phyloP scores from a whole-genome alignment of 179 eudicot genomes.

The Corrigiola litoralis region DNA sequence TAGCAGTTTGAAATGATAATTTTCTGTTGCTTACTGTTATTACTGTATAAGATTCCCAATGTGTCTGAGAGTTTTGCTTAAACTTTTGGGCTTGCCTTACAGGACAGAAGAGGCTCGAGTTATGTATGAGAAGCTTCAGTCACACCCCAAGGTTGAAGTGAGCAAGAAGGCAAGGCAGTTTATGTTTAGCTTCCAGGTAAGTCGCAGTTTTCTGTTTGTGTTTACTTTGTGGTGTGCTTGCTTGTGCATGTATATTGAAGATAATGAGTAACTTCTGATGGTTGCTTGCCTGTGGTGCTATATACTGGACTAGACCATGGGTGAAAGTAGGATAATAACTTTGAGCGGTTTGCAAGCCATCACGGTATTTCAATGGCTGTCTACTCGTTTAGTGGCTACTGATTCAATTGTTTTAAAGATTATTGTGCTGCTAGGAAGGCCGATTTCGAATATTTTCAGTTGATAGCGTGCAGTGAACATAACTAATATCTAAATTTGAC shows the following conservation, averaged over 20 bases:
- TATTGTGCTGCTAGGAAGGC: too few relatives aligned
- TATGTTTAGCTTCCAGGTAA: slow-evolving; percentile 71
- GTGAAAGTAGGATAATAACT: too few relatives aligned
- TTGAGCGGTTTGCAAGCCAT: too few relatives aligned
- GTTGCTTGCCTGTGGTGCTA: neutral
- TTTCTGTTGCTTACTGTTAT: neutral
- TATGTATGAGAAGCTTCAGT: slow-evolving; percentile 85
- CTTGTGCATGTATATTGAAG: neutral
- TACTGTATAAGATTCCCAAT: neutral
- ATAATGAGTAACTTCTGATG: neutral
- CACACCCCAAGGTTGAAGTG: slow-evolving; percentile 68
- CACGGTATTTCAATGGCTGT: too few relatives aligned
- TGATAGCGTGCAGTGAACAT: too few relatives aligned
- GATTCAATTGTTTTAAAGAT: too few relatives aligned
- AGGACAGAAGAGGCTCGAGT: slow-evolving; percentile 68
- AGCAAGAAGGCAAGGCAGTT: slow-evolving; percentile 72
- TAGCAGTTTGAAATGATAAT: neutral
- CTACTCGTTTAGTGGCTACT: too few relatives aligned
- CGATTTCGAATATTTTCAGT: too few relatives aligned
- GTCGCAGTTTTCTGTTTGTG: neutral
- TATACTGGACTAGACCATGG: neutral
- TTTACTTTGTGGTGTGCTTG: neutral
- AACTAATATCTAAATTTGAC: too few relatives aligned
- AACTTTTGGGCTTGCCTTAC: slow-evolving; percentile 15
- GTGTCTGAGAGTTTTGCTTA: neutral